Base-by-base conservation (phyloP, 1,284 basidiomycete species). In the Ceratobasidium sp. region DNA sequence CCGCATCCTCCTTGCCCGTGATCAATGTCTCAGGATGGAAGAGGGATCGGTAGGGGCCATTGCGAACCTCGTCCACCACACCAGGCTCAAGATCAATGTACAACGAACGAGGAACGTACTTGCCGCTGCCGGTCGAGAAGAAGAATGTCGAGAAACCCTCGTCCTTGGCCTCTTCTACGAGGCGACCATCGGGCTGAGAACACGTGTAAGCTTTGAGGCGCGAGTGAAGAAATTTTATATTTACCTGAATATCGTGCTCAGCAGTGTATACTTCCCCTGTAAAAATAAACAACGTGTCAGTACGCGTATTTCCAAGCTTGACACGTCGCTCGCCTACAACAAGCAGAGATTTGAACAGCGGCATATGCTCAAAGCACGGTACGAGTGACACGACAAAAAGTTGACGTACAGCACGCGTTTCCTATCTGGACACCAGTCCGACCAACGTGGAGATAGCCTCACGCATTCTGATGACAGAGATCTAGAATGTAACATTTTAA, bases 1-100 rank as follows among this genome's bases (percentile, higher is more conserved):
- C 97, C 72, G 96, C 97, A 80, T 99, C 97, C 86, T 99, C 97
- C 87, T 99, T 99, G 78, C 97, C 97, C 73, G 92, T 94, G 82
- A 99, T 93, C 87, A 99, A 91, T 75, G 96, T 97, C 87, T 99
- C 97, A 10, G 97, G 97, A 85, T 99, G 97, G 88, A 99, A 99
- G 64, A 99, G 89, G 75, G 89, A 91, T 80, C 94, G 89, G 85
- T 97, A 98, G 73, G 91, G 89, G 76, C 97, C 97, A n/a, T n/a
- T 93, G 83, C 94, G 93, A 80, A 99, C 96, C 79, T 96, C 96
- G 80, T 98, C 96, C 79, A 98, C 91, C 76, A 91, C 96, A 80
- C 95, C 93, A 71, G 96, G 96, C 84, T 98, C 96, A 76, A 98
- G 87, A 84, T 98, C 96, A 78, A 96, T 91, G 85, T 98, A 99